These are phyloP conservation scores for Stylonectria norvegica DNA, from an alignment of 2,329 filamentous ascomycete genomes.

Conservation along the genomic window DNA sequence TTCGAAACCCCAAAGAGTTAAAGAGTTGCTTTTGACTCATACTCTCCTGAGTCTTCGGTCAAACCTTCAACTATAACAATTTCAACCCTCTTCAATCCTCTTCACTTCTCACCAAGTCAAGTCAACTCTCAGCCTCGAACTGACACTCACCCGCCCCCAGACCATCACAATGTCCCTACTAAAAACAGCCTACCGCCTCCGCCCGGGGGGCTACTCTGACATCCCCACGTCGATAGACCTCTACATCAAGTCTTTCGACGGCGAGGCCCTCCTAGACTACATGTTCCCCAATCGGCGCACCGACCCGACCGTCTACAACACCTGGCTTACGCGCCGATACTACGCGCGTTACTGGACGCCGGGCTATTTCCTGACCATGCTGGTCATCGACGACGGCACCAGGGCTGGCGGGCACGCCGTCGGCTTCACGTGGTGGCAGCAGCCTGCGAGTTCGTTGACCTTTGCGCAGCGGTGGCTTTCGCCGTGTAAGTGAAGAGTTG, in stretches of 20 bases:
- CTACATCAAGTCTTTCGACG: slow-evolving; percentile 29
- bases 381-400: slow-evolving; percentile 15
- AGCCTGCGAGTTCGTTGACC: slow-evolving; percentile 22
- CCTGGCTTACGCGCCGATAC: slow-evolving; percentile 28
- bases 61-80: no score
- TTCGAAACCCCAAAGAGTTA: no score
- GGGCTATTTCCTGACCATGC: slow-evolving; percentile 30
- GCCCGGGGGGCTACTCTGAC: slow-evolving; percentile 32
- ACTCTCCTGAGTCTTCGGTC: no score
- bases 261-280: slow-evolving; percentile 29
- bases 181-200: slow-evolving; percentile 28
- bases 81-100: no score
- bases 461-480: slow-evolving; percentile 32
- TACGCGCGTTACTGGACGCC: slow-evolving; percentile 32
- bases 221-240: slow-evolving; percentile 22
- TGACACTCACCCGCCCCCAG: not conserved
- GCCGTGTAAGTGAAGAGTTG: slow-evolving; percentile 24
- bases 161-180: slow-evolving; percentile 9
- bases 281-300: slow-evolving; percentile 30
- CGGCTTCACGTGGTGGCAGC: slow-evolving; percentile 36
- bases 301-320: slow-evolving; percentile 18
- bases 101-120: no score
- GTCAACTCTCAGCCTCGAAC: not conserved
- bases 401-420: slow-evolving; percentile 14
- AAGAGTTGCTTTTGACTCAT: no score